A percentile compares a stretch with the other conserved stretches of the same genome.
Conservation (phyloP, 257 asterid genomes). For the Parsonsia alboflavescens region DNA sequence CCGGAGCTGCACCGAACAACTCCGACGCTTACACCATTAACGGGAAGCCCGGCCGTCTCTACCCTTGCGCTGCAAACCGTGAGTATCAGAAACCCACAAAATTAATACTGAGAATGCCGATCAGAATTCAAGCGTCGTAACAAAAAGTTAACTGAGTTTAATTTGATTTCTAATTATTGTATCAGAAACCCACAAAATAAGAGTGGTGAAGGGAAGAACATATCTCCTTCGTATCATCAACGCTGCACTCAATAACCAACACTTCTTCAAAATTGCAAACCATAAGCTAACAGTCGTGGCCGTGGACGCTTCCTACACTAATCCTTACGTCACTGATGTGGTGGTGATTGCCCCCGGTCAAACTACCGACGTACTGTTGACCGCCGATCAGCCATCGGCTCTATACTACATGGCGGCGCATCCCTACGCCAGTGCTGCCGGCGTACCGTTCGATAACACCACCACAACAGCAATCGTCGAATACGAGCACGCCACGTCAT, state of each 20-base stretch:
- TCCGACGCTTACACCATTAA: slow-evolving; percentile 72
- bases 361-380: slow-evolving; percentile 57
- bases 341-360: slow-evolving; percentile 65
- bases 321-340: slow-evolving; percentile 64
- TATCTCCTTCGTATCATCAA: slow-evolving; percentile 73
- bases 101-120: slow-evolving; percentile 11
- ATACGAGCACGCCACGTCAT: slow-evolving; percentile 27
- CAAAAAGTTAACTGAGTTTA: no score
- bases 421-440: slow-evolving; percentile 38
- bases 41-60: slow-evolving; percentile 62
- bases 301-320: slow-evolving; percentile 62
- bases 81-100: slow-evolving; percentile 43
- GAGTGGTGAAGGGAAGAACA: slow-evolving; percentile 47
- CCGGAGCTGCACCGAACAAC: slow-evolving; percentile 40
- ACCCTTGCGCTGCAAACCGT: slow-evolving; percentile 56
- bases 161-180: not conserved
- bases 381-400: slow-evolving; percentile 43
- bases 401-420: slow-evolving; percentile 72
- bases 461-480: slow-evolving; percentile 53
- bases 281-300: slow-evolving; percentile 59
- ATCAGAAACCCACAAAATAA: slow-evolving; percentile 40
- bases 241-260: slow-evolving; percentile 61
- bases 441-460: slow-evolving; percentile 30
- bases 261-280: slow-evolving; percentile 61
- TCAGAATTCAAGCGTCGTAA: no score